These are phyloP conservation scores for Cymodocea nodosa DNA, from an alignment of 116 monocot species.

Conservation along the genomic window DNA sequence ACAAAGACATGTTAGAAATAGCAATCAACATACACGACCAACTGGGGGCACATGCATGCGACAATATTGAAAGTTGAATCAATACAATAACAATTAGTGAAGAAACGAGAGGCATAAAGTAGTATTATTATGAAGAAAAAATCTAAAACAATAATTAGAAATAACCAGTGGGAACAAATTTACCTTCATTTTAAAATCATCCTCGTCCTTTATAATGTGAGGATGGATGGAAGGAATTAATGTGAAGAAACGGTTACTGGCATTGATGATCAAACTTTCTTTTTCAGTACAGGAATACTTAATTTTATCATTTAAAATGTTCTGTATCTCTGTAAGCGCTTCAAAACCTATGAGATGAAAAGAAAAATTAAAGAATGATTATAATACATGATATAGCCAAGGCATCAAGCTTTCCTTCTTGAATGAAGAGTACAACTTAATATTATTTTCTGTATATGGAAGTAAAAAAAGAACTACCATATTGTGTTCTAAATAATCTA, in stretches of 20 bases:
- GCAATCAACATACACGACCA: too few relatives aligned
- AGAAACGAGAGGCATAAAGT: not conserved
- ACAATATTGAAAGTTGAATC: not conserved
- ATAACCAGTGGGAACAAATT: not conserved
- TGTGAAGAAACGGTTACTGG: constrained; percentile 97
- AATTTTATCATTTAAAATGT: constrained; percentile 43
- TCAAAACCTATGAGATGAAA: constrained; percentile 65
- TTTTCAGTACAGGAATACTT: constrained; percentile 29
- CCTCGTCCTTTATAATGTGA: constrained; percentile 63
- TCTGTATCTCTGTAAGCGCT: constrained; percentile 89
- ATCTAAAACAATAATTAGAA: not conserved
- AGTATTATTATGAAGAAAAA: not conserved
- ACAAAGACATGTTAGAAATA: too few relatives aligned
- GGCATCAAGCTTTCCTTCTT: not conserved
- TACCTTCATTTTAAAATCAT: constrained; percentile 81
- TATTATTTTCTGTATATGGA: not conserved
- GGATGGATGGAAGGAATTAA: constrained; percentile 98
- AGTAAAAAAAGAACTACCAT: too few relatives aligned
- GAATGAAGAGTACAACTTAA: not conserved
- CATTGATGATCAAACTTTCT: constrained; percentile 80
- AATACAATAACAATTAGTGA: not conserved
- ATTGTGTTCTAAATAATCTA: too few relatives aligned
- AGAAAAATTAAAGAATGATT: not conserved
- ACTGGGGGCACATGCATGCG: too few relatives aligned
- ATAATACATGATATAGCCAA: not conserved